phyloP scores from a whole-genome alignment of 768 basidiomycete genomes.

The Phylloporus sp. region DNA sequence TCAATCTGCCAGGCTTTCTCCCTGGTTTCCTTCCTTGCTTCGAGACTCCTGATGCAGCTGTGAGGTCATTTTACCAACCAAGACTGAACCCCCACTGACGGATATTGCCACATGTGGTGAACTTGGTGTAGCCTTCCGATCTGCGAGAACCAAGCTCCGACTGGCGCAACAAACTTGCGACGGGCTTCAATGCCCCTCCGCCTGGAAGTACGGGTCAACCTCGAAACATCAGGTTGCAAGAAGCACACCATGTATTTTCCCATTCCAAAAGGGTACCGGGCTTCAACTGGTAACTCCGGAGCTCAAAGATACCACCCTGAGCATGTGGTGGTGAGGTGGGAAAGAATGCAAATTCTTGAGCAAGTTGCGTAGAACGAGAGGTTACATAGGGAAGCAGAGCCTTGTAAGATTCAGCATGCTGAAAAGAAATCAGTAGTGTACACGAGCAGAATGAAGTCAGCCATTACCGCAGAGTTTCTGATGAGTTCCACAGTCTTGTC shows the following conservation, averaged over 20 bases:
- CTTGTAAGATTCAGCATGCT: constrained; percentile 67
- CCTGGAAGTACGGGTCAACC: constrained; percentile 41
- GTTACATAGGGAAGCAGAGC: constrained; percentile 72
- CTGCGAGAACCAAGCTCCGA: constrained; percentile 92
- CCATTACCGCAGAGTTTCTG: constrained; percentile 57
- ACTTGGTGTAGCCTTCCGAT: constrained; percentile 81
- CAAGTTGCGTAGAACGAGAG: constrained; percentile 71
- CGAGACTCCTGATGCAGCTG: constrained; percentile 50
- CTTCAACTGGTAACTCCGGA: constrained; percentile 81
- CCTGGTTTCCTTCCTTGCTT: constrained; percentile 75
- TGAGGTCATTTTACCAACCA: constrained; percentile 10
- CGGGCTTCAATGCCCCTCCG: constrained; percentile 92
- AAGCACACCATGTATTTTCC: constrained; percentile 81
- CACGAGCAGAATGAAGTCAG: background rate
- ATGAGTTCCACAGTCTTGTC: constrained; percentile 71
- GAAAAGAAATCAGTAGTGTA: constrained; percentile 1
- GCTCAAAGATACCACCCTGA: constrained; percentile 90
- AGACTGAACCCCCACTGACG: constrained; percentile 44
- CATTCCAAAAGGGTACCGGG: constrained; percentile 92
- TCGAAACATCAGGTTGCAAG: background rate
- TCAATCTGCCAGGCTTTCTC: constrained; percentile 93
- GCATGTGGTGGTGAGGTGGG: constrained; percentile 84
- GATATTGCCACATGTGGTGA: constrained; percentile 97
- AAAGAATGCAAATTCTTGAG: constrained; percentile 94
- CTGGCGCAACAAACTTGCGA: constrained; percentile 75